These are phyloP conservation scores for Ogataea ganodermae DNA, from an alignment of 805 yeast species.

Conservation along the genomic window DNA sequence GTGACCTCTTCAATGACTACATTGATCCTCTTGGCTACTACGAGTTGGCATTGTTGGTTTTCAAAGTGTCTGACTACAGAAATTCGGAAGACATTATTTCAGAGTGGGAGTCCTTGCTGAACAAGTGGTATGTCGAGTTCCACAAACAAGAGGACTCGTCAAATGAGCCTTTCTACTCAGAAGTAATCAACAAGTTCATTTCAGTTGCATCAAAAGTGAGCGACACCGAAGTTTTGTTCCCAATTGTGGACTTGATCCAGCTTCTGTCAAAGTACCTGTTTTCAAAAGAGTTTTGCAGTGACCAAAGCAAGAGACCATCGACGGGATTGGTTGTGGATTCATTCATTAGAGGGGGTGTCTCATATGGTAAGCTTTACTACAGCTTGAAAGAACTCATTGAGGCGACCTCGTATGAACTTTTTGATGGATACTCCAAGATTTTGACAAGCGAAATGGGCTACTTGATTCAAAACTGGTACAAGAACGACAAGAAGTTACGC, in stretches of 20 bases:
- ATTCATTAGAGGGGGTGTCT: constrained; percentile 63
- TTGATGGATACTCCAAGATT: constrained; percentile 43
- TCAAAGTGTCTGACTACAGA: constrained; percentile 82
- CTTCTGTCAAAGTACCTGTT: constrained; percentile 59
- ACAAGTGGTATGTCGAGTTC: constrained; percentile 44
- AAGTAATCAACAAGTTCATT: constrained; percentile 41
- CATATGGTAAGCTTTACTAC: constrained; percentile 65
- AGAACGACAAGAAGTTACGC: constrained; percentile 61
- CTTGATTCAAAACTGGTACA: constrained; percentile 68
- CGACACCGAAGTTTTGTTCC: constrained; percentile 77
- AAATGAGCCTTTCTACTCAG: constrained; percentile 42
- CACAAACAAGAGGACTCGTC: constrained; percentile 20
- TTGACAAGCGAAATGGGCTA: constrained; percentile 58
- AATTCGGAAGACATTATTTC: constrained; percentile 78
- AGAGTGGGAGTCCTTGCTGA: constrained; percentile 77
- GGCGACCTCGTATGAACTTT: constrained; percentile 54
- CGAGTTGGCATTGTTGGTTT: constrained; percentile 75
- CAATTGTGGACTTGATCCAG: constrained; percentile 69
- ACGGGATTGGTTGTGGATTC: constrained; percentile 62
- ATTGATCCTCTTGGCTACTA: constrained; percentile 87
- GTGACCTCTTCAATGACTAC: constrained; percentile 80
- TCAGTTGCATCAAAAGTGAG: constrained; percentile 60
- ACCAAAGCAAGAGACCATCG: constrained; percentile 18
- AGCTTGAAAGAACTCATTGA: constrained; percentile 63
- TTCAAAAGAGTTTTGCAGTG: constrained; percentile 19